These are phyloP conservation scores for Falciphora oryzae DNA, from an alignment of 2,329 filamentous ascomycete genomes.

Conservation along the genomic window DNA sequence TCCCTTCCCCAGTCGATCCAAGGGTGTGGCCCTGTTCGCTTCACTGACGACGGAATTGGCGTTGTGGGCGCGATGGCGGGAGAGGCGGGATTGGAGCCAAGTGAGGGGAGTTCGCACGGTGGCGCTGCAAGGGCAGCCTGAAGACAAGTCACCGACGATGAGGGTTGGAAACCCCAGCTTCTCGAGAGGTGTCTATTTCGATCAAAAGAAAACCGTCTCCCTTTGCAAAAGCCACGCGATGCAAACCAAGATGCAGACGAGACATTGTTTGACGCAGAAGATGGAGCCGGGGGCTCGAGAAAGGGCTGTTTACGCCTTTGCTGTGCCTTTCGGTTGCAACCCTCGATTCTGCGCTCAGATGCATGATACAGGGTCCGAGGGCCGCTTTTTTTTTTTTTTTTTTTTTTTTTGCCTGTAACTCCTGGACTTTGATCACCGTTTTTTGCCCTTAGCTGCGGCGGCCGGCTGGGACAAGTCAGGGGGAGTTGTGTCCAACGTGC, in stretches of 20 bases:
- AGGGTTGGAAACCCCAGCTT: neutral
- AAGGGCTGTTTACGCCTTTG: too few relatives aligned
- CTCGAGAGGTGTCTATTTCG: neutral
- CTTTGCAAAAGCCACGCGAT: neutral
- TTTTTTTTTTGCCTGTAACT: neutral
- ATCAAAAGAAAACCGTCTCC: neutral
- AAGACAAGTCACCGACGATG: neutral
- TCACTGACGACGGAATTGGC: neutral
- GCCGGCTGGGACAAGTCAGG: neutral
- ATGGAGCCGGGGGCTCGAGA: neutral
- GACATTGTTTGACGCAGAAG: neutral
- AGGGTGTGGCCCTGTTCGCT: neutral
- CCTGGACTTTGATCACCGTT: neutral
- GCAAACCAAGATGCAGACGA: neutral
- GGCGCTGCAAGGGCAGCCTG: too few relatives aligned
- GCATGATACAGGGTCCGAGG: neutral
- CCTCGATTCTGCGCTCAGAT: neutral
- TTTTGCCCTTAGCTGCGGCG: neutral
- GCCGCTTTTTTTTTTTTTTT: neutral
- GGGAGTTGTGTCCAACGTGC: neutral
- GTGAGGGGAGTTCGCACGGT: too few relatives aligned
- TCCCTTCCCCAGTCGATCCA: neutral
- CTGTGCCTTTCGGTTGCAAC: too few relatives aligned
- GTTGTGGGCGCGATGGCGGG: too few relatives aligned
- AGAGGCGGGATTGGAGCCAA: too few relatives aligned